Conservation (phyloP, 495 filamentous ascomycete genomes). For the Penicillium tannophilum region DNA sequence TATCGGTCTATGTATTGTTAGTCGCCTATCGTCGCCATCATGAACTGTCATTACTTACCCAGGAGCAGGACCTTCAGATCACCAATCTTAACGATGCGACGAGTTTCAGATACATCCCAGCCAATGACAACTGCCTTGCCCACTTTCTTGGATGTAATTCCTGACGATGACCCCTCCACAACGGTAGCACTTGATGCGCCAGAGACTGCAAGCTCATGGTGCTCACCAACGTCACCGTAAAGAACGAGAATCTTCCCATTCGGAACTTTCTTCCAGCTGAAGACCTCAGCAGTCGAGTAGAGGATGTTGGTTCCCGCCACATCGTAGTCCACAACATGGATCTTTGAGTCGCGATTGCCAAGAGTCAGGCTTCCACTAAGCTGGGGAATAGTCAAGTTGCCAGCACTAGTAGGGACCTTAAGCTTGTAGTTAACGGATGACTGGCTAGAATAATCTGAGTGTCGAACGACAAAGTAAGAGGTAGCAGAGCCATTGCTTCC, state of each 20-base stretch:
- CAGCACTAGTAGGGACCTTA: conserved; percentile 60
- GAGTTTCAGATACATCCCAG: conserved; percentile 53
- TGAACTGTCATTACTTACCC: conserved; percentile 22
- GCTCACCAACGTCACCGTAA: conserved; percentile 70
- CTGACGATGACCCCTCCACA: conserved; percentile 50
- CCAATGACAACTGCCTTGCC: conserved; percentile 55
- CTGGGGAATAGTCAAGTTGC: conserved; percentile 64
- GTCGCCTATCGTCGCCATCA: not conserved
- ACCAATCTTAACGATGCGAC: conserved; percentile 58
- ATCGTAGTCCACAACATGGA: conserved; percentile 73
- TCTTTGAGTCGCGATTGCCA: conserved; percentile 73
- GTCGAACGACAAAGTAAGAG: conserved; percentile 67
- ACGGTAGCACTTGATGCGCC: conserved; percentile 41
- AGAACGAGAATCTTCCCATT: conserved; percentile 64
- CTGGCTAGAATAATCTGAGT: conserved; percentile 59
- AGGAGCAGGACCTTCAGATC: conserved; percentile 59
- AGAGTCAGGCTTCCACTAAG: conserved; percentile 62
- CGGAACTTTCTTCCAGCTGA: conserved; percentile 68
- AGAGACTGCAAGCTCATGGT: conserved; percentile 66
- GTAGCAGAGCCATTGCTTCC: conserved; percentile 47
- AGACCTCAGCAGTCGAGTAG: conserved; percentile 77
- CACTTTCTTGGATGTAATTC: conserved; percentile 42
- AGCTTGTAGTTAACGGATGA: conserved; percentile 62
- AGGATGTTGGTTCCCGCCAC: conserved; percentile 63
- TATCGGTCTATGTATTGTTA: conserved; percentile 56